These are phyloP conservation scores for Poronia punctata DNA, from an alignment of 495 filamentous ascomycete species.

Conservation along the genomic window DNA sequence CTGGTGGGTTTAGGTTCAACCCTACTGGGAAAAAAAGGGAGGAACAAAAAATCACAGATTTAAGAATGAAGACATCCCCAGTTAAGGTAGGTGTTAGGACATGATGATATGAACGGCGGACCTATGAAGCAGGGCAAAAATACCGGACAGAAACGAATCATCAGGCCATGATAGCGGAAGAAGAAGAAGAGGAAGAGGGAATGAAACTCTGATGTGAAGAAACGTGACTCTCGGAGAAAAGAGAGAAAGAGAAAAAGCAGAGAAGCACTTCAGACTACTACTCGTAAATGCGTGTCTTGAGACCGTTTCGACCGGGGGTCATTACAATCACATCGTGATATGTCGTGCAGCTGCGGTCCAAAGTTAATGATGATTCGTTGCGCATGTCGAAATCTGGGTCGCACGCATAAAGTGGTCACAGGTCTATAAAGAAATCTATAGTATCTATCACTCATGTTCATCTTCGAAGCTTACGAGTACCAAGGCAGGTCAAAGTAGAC, in stretches of 20 bases:
- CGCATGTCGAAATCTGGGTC: neutral
- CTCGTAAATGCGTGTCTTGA: conserved; percentile 19
- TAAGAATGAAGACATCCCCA: conserved; percentile 27
- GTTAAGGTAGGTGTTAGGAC: conserved; percentile 17
- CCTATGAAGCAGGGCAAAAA: conserved; percentile 16
- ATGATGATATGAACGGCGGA: conserved; percentile 19
- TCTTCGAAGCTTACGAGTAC: conserved; percentile 6
- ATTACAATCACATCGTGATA: neutral
- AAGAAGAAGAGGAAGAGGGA: conserved; percentile 9
- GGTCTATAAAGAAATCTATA: neutral
- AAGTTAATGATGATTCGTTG: too few relatives aligned
- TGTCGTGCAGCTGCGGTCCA: conserved; percentile 5
- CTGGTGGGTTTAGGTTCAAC: conserved; percentile 31
- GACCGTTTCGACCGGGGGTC: conserved; percentile 26
- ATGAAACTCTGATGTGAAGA: neutral
- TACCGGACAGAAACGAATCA: conserved; percentile 16
- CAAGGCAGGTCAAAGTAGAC: neutral
- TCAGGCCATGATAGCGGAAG: conserved; percentile 5
- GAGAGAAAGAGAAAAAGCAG: neutral
- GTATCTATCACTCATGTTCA: conserved; percentile 12
- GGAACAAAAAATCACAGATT: conserved; percentile 9
- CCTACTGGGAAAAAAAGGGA: conserved; percentile 5
- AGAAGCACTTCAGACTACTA: conserved; percentile 12
- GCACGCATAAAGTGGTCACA: neutral
- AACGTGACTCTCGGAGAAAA: too few relatives aligned